A percentile compares a stretch with the other conserved stretches of the same genome.
phyloP scores from a whole-genome alignment of 208 protist genomes.

The Naegleria lovaniensis region DNA sequence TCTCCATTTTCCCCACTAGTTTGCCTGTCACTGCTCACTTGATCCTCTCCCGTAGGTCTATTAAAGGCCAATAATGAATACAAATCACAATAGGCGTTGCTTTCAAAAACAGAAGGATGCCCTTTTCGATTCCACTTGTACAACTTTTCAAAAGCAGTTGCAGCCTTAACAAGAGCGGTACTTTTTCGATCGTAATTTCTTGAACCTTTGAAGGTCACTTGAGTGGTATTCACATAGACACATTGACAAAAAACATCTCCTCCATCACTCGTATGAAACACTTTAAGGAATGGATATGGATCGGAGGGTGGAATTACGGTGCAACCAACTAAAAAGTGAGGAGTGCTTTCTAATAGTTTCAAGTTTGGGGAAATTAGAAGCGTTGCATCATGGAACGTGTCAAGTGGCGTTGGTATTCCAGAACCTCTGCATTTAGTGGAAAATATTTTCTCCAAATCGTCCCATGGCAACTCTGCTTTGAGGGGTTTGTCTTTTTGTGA shows the following conservation, averaged over 20 bases:
- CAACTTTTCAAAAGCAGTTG: not conserved
- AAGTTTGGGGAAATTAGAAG: not conserved
- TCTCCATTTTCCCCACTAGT: too few relatives aligned
- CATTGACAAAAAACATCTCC: not conserved
- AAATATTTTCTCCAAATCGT: not conserved
- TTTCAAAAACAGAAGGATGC: not conserved
- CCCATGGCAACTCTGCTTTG: not conserved
- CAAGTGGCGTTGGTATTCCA: not conserved
- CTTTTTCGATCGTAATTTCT: not conserved
- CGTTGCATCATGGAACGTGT: not conserved
- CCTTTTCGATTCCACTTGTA: not conserved
- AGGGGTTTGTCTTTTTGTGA: not conserved
- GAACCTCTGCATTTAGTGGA: not conserved
- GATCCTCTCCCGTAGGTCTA: not conserved
- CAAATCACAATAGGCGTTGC: not conserved
- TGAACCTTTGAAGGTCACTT: not conserved
- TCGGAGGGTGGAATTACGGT: not conserved
- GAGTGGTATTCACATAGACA: not conserved
- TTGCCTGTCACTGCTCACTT: too few relatives aligned
- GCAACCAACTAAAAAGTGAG: not conserved
- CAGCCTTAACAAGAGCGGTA: not conserved
- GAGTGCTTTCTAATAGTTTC: not conserved
- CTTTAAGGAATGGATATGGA: not conserved
- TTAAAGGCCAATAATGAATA: not conserved
- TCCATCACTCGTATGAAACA: not conserved